phyloP scores from a whole-genome alignment of 495 filamentous ascomycete species.

The Trichocladium uniseriatum region DNA sequence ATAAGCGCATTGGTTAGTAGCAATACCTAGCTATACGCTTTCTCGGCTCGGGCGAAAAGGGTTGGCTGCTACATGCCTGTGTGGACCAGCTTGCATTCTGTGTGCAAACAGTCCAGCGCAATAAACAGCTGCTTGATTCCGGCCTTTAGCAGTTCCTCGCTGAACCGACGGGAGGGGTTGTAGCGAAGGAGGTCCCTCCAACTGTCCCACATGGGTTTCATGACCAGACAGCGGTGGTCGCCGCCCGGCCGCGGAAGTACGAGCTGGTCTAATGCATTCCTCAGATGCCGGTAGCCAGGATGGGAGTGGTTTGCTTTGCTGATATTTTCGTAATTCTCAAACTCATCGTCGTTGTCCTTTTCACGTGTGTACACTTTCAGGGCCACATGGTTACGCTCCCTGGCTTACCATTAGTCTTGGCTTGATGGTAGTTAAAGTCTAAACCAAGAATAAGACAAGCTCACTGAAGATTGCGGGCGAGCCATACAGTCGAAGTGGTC shows the following conservation, averaged over 20 bases:
- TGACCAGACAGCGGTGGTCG: constrained; percentile 35
- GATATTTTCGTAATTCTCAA: constrained; percentile 27
- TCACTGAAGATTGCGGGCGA: constrained; percentile 37
- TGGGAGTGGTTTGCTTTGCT: constrained; percentile 25
- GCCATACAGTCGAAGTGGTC: constrained; percentile 45
- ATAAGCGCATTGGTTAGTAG: not conserved
- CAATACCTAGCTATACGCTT: not conserved
- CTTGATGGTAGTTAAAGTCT: too few relatives aligned
- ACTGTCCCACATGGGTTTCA: constrained; percentile 34
- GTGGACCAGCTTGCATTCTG: constrained; percentile 34
- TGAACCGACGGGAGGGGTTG: constrained; percentile 23
- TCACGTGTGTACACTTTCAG: too few relatives aligned
- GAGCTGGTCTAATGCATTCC: constrained; percentile 35
- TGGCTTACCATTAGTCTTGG: too few relatives aligned
- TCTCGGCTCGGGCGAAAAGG: not conserved
- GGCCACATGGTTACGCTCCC: too few relatives aligned
- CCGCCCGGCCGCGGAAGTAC: constrained; percentile 28
- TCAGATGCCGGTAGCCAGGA: constrained; percentile 27
- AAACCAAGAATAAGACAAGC: too few relatives aligned
- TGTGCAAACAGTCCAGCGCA: constrained; percentile 37
- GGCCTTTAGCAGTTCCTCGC: constrained; percentile 22
- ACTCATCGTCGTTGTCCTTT: constrained; percentile 13
- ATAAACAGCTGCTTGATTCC: constrained; percentile 28
- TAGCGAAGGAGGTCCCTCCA: constrained; percentile 21
- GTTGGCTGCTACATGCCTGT: too few relatives aligned